A percentile compares a stretch with the other conserved stretches of the same genome.
phyloP scores from a whole-genome alignment of 2,329 filamentous ascomycete genomes.

The Falciphora oryzae region DNA sequence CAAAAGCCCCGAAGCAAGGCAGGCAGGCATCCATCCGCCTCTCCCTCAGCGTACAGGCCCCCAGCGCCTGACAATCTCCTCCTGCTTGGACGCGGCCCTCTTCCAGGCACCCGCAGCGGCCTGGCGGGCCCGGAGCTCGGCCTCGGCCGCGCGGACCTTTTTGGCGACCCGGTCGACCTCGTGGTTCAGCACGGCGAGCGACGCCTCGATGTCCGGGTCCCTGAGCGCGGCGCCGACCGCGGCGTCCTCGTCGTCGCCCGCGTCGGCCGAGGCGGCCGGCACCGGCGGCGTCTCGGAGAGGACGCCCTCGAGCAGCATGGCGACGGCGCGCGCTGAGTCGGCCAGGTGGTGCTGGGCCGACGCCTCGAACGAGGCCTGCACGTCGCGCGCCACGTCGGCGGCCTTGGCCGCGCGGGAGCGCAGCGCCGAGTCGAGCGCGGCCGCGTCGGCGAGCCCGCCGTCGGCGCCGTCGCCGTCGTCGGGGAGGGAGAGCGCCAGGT shows the following conservation, averaged over 20 bases:
- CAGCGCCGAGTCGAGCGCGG: conserved; percentile 25
- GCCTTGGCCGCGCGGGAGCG: conserved; percentile 37
- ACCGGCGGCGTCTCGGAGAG: conserved; percentile 37
- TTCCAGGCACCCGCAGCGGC: neutral
- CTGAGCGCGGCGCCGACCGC: conserved; percentile 35
- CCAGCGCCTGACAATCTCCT: conserved; percentile 17
- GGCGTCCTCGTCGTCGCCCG: conserved; percentile 16
- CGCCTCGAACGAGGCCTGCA: conserved; percentile 46
- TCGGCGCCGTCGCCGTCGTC: conserved; percentile 18
- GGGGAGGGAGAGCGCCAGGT: conserved; percentile 39
- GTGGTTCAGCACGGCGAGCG: conserved; percentile 39
- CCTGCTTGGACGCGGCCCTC: conserved; percentile 4
- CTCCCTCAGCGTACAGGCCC: conserved; percentile 2
- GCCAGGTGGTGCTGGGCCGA: conserved; percentile 35
- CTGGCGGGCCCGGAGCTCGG: conserved; percentile 18
- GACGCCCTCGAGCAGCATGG: conserved; percentile 44
- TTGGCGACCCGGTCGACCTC: conserved; percentile 37
- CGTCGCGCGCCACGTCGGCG: conserved; percentile 35
- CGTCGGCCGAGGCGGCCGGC: conserved; percentile 19
- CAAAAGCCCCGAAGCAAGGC: too few relatives aligned
- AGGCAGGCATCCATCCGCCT: too few relatives aligned
- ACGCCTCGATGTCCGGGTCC: conserved; percentile 47
- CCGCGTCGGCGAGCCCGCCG: conserved; percentile 13
- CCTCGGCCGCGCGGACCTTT: conserved; percentile 32
- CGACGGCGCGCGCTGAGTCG: conserved; percentile 42